Conservation (phyloP, 495 filamentous ascomycete genomes). For the Penicillium pancosmium region DNA sequence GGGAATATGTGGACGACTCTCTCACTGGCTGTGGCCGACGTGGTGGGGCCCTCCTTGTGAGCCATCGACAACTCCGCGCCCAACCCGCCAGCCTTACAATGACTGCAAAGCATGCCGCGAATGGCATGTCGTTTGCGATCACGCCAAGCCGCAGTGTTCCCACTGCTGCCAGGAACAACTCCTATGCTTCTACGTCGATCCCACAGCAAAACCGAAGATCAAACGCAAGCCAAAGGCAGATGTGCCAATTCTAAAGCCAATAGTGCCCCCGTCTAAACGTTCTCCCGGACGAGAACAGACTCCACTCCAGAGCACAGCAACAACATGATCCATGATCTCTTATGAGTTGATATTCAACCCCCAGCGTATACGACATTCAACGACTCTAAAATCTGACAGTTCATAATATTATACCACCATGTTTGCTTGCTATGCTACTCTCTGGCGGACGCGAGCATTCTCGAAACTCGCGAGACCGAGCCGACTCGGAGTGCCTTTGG, state of each 20-base stretch:
- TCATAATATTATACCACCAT: neutral
- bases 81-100: constrained; percentile 5
- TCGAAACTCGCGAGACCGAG: too few relatives aligned
- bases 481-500: too few relatives aligned
- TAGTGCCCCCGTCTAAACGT: neutral
- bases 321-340: neutral
- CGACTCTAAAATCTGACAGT: neutral
- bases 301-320: neutral
- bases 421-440: too few relatives aligned
- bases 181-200: constrained; percentile 43
- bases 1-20: constrained; percentile 20
- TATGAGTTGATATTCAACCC: neutral
- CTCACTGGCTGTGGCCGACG: constrained; percentile 25
- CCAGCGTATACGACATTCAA: neutral
- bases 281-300: neutral
- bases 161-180: constrained; percentile 43
- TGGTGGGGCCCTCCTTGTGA: constrained; percentile 21
- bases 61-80: constrained; percentile 4
- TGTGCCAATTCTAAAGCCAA: neutral
- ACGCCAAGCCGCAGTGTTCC: constrained; percentile 34
- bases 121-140: constrained; percentile 37
- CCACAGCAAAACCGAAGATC: neutral
- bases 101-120: constrained; percentile 40
- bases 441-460: too few relatives aligned
- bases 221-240: neutral